These are phyloP conservation scores for Glebionis coronaria DNA, from an alignment of 129 eudicot genomes.

Conservation along the genomic window DNA sequence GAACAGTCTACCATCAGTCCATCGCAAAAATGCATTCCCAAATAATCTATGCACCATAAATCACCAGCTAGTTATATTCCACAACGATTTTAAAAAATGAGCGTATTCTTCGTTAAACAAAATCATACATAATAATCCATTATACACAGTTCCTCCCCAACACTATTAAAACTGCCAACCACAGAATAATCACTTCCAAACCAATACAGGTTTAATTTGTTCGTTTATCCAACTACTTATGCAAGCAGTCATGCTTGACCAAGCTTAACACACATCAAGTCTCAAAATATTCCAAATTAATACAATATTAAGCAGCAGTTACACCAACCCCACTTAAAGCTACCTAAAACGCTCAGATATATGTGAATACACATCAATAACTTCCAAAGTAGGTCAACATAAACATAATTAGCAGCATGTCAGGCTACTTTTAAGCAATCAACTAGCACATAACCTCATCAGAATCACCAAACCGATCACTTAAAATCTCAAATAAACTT, in stretches of 20 bases:
- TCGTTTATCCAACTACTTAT: conserved; percentile 10
- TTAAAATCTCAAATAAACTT: conserved; percentile 9
- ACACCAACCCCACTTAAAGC: neutral
- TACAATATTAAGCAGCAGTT: conserved; percentile 2
- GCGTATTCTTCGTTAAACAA: too few species aligned
- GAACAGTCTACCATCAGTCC: neutral
- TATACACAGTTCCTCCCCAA: too few species aligned
- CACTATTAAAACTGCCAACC: conserved; percentile 4
- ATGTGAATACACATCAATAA: neutral
- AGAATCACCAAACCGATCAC: conserved; percentile 1
- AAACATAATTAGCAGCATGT: conserved; percentile 13
- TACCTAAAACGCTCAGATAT: too few species aligned
- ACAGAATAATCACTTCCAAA: conserved; percentile 19
- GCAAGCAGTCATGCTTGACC: conserved; percentile 19
- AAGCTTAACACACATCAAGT: conserved; percentile 19
- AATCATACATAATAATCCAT: too few species aligned
- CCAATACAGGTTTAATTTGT: conserved; percentile 1
- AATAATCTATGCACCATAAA: too few species aligned
- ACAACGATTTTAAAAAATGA: too few species aligned
- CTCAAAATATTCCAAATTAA: conserved; percentile 16
- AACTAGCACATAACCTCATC: conserved; percentile 2
- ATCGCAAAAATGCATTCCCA: too few species aligned
- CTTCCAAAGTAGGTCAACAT: conserved; percentile 17
- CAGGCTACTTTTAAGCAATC: conserved; percentile 13
- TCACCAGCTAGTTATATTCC: too few species aligned